phyloP scores from a whole-genome alignment of 768 basidiomycete genomes.

The Suillus subaureus region DNA sequence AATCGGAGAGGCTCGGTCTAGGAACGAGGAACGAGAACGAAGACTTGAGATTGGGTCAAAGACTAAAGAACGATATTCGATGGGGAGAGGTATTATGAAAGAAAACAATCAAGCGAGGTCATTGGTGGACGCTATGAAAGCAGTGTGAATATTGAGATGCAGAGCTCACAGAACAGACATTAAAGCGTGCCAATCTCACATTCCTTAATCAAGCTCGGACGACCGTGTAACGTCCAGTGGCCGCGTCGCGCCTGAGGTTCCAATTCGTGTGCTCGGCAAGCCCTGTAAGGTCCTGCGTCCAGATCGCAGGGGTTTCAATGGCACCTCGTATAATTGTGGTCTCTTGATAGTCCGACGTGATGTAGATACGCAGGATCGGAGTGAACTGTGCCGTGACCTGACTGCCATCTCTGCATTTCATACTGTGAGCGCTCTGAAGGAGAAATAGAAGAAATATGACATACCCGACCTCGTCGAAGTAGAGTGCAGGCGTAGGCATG shows the following conservation, averaged over 20 bases:
- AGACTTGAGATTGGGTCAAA: too few species aligned
- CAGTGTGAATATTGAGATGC: neutral
- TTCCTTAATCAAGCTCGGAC: neutral
- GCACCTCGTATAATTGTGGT: neutral
- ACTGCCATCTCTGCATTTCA: neutral
- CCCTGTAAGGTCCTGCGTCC: neutral
- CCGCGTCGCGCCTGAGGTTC: neutral
- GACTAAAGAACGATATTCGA: too few species aligned
- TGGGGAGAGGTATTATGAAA: too few species aligned
- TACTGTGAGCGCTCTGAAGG: neutral
- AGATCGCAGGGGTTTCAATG: neutral
- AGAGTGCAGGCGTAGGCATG: neutral
- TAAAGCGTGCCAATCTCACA: neutral
- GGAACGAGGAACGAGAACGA: too few species aligned
- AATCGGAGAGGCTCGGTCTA: too few species aligned
- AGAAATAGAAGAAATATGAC: neutral
- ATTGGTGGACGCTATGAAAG: neutral
- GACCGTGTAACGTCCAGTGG: neutral
- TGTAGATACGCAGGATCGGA: neutral
- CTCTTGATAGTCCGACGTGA: conserved; percentile 8
- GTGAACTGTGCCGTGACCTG: neutral
- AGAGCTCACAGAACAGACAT: neutral
- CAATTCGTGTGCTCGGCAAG: neutral
- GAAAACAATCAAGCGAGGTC: neutral
- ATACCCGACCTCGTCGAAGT: conserved; percentile 1